Evolutionary conservation across 2,329 filamentous ascomycete species (phyloP), one percentile per base, ranked within the genome.

Genomic region (Phoma sp.): DNA sequence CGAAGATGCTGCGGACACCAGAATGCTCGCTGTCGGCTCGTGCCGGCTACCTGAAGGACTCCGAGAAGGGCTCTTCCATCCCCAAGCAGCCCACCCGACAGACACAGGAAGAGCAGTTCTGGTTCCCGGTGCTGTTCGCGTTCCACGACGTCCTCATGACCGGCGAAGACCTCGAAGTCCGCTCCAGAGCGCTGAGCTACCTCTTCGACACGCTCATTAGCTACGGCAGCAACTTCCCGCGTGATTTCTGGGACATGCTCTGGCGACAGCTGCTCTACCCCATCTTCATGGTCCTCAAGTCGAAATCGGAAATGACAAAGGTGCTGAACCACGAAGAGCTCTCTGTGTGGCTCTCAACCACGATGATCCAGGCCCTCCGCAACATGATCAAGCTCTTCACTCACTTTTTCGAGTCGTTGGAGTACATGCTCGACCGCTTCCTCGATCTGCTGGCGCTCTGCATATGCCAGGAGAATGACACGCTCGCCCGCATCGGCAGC

Each of bases 111-210:
- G 95, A 98, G 74, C 93, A 96, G 33, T 99, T 93, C 76, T 99
- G 95, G 95, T 99, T 99, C 76, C 95, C 95, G 0, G 91, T 99
- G 6, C 81, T 99, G 27, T 98, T 99, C 72, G 94, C 96, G 3
- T 99, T 99, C 81, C 95, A 99, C 73, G 95, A 99, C 74, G 93
- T 99, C 21, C 80, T 99, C 43, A 99, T 99, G 95, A 99, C 95
- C 1, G 95, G 96, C 2, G 96, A 99, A 76, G 95, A 99, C 73
- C 83, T 99, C 17, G 95, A 99, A 77, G 95, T 98, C 36, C 89
- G 95, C 55, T 97, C 85, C 59, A 77, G 85, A 65, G 95, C 96
- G 2, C 82, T 99, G 36, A 96, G 93, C 65, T 99, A 98, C 76
- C 92, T 99, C 58, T 99, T 99, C 68, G 94, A 98, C 55, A 92